Evolutionary conservation across 768 basidiomycete species (phyloP), one percentile per base, ranked within the genome.

Genomic region (Naganishia onofrii): DNA sequence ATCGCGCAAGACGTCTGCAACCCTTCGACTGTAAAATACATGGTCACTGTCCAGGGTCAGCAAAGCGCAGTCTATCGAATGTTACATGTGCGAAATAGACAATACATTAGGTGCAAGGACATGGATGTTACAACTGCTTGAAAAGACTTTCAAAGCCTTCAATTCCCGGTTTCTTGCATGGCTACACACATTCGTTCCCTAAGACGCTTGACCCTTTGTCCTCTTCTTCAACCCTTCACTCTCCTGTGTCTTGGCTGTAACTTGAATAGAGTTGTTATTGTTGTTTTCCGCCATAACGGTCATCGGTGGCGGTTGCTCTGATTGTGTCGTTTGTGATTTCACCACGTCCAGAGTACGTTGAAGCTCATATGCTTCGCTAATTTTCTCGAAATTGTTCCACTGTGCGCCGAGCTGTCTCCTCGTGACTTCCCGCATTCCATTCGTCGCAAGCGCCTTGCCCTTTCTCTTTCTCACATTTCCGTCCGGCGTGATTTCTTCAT

Each of bases 281-380:
- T 15, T 42, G 10, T 46, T 42, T 17, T n/a, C n/a, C n/a, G 38
- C 2, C 9, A 12, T 44, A 3, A n/a, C 23, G 38, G 23, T 34
- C 6, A 13, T 29, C 23, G 36, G 38, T 6, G 38, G 3, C 28
- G 36, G 34, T 44, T 63, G 46, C 26, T 26, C 42, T 12, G 42
- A 13, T n/a, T 26, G n/a, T 17, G 60, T 19, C 28, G 21, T 26
- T 26, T 44, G 36, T n/a, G 23, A 26, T 21, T 26, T 23, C 36
- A 26, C 23, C 23, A 23, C 13, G n/a, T 63, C 42, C 60, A 29
- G 5, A 17, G 36, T 42, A 7, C 38, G 60, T 29, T 63, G 38
- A n/a, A 63, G n/a, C 28, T 63, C 60, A 44, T 63, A 63, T 9
- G 60, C 60, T 15, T 63, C 60, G 38, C 60, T 63, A 26, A 63